Conservation (phyloP, 352 stramenopile species). For the Phytopythium aichiense region DNA sequence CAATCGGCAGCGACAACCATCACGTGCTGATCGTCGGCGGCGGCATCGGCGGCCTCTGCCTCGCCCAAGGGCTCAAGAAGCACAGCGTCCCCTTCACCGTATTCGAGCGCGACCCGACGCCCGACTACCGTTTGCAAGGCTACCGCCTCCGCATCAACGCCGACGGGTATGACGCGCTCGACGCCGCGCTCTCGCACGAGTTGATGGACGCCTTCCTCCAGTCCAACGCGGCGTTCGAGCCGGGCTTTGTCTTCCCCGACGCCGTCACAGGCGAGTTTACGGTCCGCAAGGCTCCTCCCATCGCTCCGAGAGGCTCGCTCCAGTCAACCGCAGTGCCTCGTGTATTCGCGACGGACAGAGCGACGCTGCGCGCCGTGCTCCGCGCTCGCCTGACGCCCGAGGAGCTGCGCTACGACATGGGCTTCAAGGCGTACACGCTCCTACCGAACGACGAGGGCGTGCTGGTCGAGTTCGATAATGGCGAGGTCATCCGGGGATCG, state of each 20-base stretch:
- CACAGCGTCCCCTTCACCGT: slow-evolving; percentile 62
- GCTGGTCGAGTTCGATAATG: slow-evolving; percentile 53
- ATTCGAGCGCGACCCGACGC: slow-evolving; percentile 56
- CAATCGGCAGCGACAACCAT: slow-evolving; percentile 1
- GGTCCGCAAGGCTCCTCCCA: not conserved
- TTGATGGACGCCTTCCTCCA: slow-evolving; percentile 54
- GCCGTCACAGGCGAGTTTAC: slow-evolving; percentile 18
- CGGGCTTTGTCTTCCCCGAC: slow-evolving; percentile 46
- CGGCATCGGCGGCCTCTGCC: slow-evolving; percentile 55
- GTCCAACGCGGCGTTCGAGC: slow-evolving; percentile 44
- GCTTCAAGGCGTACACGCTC: slow-evolving; percentile 41
- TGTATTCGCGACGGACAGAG: slow-evolving; percentile 34
- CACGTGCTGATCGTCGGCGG: slow-evolving; percentile 47
- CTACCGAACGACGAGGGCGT: slow-evolving; percentile 35
- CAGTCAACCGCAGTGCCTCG: slow-evolving; percentile 15
- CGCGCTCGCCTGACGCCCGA: slow-evolving; percentile 40
- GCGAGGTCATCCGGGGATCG: slow-evolving; percentile 29
- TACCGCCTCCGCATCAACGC: slow-evolving; percentile 63
- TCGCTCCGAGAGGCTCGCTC: slow-evolving; percentile 19
- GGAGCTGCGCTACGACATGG: slow-evolving; percentile 54
- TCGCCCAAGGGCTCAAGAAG: slow-evolving; percentile 60
- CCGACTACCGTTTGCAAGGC: slow-evolving; percentile 52
- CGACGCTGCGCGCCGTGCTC: slow-evolving; percentile 33
- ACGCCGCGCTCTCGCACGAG: slow-evolving; percentile 30
- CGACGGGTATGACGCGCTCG: slow-evolving; percentile 47